These are phyloP conservation scores for Udeniomyces megalosporus DNA, from an alignment of 768 basidiomycete species.

Conservation along the genomic window DNA sequence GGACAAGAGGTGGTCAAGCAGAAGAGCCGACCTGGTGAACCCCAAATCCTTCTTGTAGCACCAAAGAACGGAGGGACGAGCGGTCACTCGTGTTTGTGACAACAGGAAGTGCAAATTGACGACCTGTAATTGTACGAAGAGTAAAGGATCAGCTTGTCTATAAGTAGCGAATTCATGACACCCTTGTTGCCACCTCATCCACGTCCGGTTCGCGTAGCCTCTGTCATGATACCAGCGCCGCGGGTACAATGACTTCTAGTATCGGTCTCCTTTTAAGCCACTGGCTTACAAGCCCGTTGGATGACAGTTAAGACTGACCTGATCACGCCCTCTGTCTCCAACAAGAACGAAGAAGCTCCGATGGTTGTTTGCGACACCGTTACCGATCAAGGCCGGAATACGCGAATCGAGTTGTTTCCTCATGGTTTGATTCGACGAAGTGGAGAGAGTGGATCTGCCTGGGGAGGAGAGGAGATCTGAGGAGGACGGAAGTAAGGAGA, in stretches of 20 bases:
- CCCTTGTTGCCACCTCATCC: background rate
- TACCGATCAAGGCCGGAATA: constrained; percentile 77
- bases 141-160: background rate
- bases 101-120: constrained; percentile 92
- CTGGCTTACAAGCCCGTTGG: too few species aligned
- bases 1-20: background rate
- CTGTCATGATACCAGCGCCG: too few species aligned
- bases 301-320: constrained; percentile 37
- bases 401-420: constrained; percentile 60
- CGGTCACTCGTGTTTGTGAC: constrained; percentile 75
- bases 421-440: constrained; percentile 21
- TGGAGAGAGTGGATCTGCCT: background rate
- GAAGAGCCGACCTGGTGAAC: constrained; percentile 54
- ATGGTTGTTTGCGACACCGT: constrained; percentile 84
- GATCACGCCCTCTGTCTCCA: constrained; percentile 82
- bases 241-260: too few species aligned
- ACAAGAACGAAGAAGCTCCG: constrained; percentile 91
- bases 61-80: constrained; percentile 85
- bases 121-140: constrained; percentile 36
- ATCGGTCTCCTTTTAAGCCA: too few species aligned
- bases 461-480: background rate
- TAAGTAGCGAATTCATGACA: background rate
- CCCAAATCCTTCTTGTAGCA: constrained; percentile 98
- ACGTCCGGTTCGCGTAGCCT: too few species aligned
- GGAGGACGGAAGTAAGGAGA: background rate